Conservation (phyloP, 352 stramenopile species). For the Pythium biforme region DNA sequence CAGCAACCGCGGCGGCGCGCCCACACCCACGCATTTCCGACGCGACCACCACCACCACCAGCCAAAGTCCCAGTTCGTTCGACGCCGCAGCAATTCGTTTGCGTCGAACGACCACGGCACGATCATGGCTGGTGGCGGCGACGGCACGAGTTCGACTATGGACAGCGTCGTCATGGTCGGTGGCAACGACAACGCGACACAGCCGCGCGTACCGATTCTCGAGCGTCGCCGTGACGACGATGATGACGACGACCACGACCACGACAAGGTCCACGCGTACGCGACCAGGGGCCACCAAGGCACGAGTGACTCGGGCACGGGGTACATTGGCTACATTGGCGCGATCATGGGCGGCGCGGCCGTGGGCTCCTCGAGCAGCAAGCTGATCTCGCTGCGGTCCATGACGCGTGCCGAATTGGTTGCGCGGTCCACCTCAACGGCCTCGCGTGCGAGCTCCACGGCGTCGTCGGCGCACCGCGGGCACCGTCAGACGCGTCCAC, state of each 20-base stretch:
- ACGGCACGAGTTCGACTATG: conserved; percentile 23
- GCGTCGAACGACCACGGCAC: conserved; percentile 14
- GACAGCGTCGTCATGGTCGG: conserved; percentile 16
- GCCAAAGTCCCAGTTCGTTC: not conserved
- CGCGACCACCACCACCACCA: too few species aligned
- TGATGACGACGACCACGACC: conserved; percentile 20
- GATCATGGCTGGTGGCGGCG: conserved; percentile 9
- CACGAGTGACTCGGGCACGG: conserved; percentile 19
- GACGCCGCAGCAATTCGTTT: conserved; percentile 34
- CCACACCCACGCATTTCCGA: too few species aligned
- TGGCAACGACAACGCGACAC: not conserved
- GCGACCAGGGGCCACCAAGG: conserved; percentile 6
- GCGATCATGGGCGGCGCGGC: conserved; percentile 6
- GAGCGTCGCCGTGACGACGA: not conserved
- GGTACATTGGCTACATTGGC: conserved; percentile 30
- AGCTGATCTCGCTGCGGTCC: conserved; percentile 65
- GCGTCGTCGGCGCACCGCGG: not conserved
- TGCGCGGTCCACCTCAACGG: conserved; percentile 11
- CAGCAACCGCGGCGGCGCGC: conserved; percentile 38
- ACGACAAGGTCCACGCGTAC: too few species aligned
- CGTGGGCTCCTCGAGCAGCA: conserved; percentile 28
- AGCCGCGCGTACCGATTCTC: not conserved
- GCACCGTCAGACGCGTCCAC: not conserved
- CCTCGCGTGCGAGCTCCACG: conserved; percentile 9
- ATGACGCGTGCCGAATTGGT: conserved; percentile 26